Conservation (phyloP, 345 rosid species). For the Tarenaya hassleriana region DNA sequence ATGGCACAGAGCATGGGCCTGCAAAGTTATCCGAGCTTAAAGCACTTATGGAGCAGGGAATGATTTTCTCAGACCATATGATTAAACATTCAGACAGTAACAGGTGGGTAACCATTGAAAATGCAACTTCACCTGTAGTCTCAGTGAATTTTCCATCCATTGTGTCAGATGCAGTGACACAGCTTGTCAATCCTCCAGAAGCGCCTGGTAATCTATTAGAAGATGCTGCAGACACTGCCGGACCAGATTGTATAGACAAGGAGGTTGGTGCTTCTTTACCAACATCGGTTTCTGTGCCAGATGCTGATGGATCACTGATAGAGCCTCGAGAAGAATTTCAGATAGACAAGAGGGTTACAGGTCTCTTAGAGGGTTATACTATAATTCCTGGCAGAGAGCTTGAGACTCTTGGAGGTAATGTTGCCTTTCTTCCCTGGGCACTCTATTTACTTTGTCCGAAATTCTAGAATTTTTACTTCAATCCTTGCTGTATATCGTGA, state of each 20-base stretch:
- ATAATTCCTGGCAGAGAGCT: slow-evolving; percentile 72
- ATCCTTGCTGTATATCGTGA: slow-evolving; percentile 14
- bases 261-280: slow-evolving; percentile 25
- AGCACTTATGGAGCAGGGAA: slow-evolving; percentile 72
- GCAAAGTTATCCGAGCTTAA: slow-evolving; percentile 71
- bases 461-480: slow-evolving; percentile 8
- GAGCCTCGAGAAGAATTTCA: slow-evolving; percentile 48
- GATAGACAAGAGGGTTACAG: slow-evolving; percentile 66
- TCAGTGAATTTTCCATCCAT: slow-evolving; percentile 38
- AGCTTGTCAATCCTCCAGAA: slow-evolving; percentile 84
- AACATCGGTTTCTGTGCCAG: slow-evolving; percentile 12
- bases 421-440: slow-evolving; percentile 1
- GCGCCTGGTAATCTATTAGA: slow-evolving; percentile 85
- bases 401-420: slow-evolving; percentile 73
- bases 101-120: slow-evolving; percentile 95
- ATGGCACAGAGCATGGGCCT: slow-evolving; percentile 84
- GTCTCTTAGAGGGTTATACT: slow-evolving; percentile 61
- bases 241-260: slow-evolving; percentile 30
- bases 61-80: slow-evolving; percentile 81
- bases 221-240: slow-evolving; percentile 48
- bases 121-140: slow-evolving; percentile 83
- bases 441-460: slow-evolving; percentile 5
- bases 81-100: slow-evolving; percentile 75
- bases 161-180: slow-evolving; percentile 67
- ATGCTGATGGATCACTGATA: slow-evolving; percentile 24